These are phyloP conservation scores for Xylariaceae sp. DNA, from an alignment of 2,329 filamentous ascomycete genomes.

Conservation along the genomic window DNA sequence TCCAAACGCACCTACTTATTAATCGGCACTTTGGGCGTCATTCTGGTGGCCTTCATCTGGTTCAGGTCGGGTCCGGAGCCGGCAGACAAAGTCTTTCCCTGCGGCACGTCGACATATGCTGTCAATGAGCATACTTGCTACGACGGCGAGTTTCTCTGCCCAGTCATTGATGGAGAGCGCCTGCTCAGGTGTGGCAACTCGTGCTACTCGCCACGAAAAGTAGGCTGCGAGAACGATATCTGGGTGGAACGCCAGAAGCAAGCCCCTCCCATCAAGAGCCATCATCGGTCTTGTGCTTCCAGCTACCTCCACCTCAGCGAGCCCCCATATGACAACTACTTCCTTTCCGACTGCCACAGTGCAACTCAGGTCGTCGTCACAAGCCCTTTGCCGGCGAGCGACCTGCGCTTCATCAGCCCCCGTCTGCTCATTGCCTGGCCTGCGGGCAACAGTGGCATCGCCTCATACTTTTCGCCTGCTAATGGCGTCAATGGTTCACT, in stretches of 20 bases:
- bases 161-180: constrained; percentile 17
- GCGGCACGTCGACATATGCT: constrained; percentile 2
- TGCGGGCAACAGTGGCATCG: constrained; percentile 55
- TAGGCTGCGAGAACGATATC: constrained; percentile 15
- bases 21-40: background rate
- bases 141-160: constrained; percentile 20
- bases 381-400: constrained; percentile 44
- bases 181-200: constrained; percentile 19
- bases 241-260: constrained; percentile 4
- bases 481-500: constrained; percentile 47
- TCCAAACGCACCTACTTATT: constrained; percentile 1
- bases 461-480: constrained; percentile 47
- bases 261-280: constrained; percentile 1
- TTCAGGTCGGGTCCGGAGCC: background rate
- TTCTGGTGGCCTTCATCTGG: background rate
- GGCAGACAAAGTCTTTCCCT: background rate
- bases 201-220: constrained; percentile 20
- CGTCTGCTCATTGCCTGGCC: constrained; percentile 56
- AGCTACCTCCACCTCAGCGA: constrained; percentile 36
- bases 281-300: constrained; percentile 8
- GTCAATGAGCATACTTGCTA: constrained; percentile 19
- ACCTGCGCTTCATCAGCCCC: constrained; percentile 47
- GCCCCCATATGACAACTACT: constrained; percentile 56
- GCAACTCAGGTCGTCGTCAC: constrained; percentile 54
- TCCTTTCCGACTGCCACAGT: constrained; percentile 56